Conservation (phyloP, 1,284 basidiomycete species). For the Amylostereum chailletii region DNA sequence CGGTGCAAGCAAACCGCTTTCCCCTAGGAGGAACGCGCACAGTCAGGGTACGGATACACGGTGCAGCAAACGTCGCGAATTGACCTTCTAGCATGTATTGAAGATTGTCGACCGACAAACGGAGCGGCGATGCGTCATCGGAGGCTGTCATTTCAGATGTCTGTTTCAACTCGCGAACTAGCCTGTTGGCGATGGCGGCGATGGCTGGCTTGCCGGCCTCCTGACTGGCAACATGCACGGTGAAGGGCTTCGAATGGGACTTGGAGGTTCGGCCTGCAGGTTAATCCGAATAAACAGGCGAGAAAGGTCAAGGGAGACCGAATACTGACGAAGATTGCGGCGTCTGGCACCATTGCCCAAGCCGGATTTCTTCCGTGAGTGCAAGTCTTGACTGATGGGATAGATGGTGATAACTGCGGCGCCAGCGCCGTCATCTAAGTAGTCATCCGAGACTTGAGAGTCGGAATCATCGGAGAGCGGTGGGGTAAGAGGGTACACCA, state of each 20-base stretch:
- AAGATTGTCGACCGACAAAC: conserved; percentile 36
- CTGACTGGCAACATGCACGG: conserved; percentile 25
- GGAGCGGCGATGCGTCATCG: conserved; percentile 15
- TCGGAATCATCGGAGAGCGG: conserved; percentile 61
- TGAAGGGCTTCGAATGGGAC: conserved; percentile 12
- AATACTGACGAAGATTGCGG: neutral
- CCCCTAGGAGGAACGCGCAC: conserved; percentile 19
- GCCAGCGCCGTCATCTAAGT: conserved; percentile 21
- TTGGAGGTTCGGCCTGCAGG: conserved; percentile 1
- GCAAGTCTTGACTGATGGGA: conserved; percentile 3
- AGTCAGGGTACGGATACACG: conserved; percentile 14
- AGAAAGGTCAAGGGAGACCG: too few relatives aligned
- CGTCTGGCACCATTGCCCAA: neutral
- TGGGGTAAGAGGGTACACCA: conserved; percentile 63
- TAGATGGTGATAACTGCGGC: conserved; percentile 27
- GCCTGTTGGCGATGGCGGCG: conserved; percentile 20
- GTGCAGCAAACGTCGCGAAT: neutral
- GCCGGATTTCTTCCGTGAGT: conserved; percentile 6
- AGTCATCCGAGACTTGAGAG: conserved; percentile 39
- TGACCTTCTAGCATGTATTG: conserved; percentile 52
- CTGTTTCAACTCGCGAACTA: conserved; percentile 7
- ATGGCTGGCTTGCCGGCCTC: conserved; percentile 29
- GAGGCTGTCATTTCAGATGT: conserved; percentile 3
- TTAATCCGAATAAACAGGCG: neutral
- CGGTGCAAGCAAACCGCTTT: conserved; percentile 47